Percentiles rank a stretch among this genome's conserved stretches.
Evolutionary conservation across 2,329 filamentous ascomycete genomes (phyloP).

Genomic region (Penicillium sp.): DNA sequence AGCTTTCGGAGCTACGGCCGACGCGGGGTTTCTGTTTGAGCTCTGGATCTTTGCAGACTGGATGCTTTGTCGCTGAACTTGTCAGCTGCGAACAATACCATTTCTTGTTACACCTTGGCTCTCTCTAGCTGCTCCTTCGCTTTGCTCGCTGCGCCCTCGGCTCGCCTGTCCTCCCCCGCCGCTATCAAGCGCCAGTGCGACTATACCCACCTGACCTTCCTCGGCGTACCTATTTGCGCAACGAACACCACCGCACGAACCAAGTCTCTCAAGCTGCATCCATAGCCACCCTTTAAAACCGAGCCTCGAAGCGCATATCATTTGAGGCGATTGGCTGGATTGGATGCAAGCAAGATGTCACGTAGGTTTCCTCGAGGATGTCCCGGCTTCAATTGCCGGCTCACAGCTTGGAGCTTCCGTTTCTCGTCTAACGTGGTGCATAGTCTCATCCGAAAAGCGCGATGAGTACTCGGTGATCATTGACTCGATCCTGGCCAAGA

Average conservation of each 20-base stretch:
- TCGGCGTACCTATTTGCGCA: conserved; percentile 19
- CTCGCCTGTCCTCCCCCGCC: conserved; percentile 37
- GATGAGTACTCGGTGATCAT: conserved; percentile 62
- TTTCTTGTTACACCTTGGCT: background rate
- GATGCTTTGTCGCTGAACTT: background rate
- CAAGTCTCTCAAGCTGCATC: conserved; percentile 3
- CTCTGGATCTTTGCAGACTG: conserved; percentile 6
- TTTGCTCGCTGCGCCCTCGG: conserved; percentile 20
- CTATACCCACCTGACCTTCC: conserved; percentile 31
- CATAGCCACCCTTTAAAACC: background rate
- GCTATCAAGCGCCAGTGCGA: conserved; percentile 45
- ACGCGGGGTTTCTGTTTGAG: conserved; percentile 5
- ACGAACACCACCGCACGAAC: conserved; percentile 22
- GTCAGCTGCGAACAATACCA: background rate
- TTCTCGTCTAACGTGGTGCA: conserved; percentile 19
- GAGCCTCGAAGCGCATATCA: background rate
- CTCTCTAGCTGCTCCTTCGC: conserved; percentile 8
- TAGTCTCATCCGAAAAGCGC: conserved; percentile 55
- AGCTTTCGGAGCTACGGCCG: conserved; percentile 15
- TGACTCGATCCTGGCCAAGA: conserved; percentile 62
- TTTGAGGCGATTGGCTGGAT: conserved; percentile 25
- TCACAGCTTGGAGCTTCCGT: conserved; percentile 29
- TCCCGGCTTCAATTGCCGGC: conserved; percentile 27
- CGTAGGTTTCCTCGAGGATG: conserved; percentile 38
- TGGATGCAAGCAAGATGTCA: conserved; percentile 38